A percentile compares a stretch with the other conserved stretches of the same genome.
Evolutionary conservation across 2,329 filamentous ascomycete genomes (phyloP).

Genomic region (Aspergillus sp.): DNA sequence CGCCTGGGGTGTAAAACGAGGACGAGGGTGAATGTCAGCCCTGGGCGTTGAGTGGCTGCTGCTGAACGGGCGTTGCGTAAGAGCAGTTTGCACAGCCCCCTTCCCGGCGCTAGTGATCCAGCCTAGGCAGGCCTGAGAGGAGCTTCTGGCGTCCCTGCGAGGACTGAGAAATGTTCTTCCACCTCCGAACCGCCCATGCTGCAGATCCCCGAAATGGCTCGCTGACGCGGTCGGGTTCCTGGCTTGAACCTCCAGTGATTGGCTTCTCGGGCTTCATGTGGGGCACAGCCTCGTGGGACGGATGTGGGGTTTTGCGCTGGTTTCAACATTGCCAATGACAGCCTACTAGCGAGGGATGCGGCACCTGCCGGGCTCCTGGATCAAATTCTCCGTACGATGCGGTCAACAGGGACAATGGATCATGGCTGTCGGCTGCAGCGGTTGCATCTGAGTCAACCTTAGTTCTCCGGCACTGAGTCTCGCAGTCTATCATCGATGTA

Average conservation of each 20-base stretch:
- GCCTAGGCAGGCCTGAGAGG: slow-evolving; percentile 21
- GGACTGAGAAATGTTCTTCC: slow-evolving; percentile 15
- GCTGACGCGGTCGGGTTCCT: slow-evolving; percentile 9
- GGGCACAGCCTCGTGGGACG: slow-evolving; percentile 30
- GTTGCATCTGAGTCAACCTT: not conserved
- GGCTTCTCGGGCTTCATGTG: slow-evolving; percentile 11
- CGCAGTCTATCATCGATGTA: not conserved
- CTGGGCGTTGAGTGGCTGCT: slow-evolving; percentile 12
- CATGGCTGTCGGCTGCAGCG: not conserved
- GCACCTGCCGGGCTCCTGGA: not conserved
- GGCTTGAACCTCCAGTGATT: not conserved
- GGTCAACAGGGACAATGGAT: not conserved
- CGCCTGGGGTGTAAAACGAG: not conserved
- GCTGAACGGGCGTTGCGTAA: slow-evolving; percentile 29
- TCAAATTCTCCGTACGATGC: not conserved
- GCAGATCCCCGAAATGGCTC: slow-evolving; percentile 11
- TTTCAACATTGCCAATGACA: slow-evolving; percentile 21
- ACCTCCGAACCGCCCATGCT: slow-evolving; percentile 23
- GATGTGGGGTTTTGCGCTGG: slow-evolving; percentile 29
- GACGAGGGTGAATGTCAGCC: slow-evolving; percentile 11
- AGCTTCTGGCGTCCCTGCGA: slow-evolving; percentile 14
- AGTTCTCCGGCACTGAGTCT: not conserved
- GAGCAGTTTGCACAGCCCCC: slow-evolving; percentile 34
- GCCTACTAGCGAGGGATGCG: slow-evolving; percentile 12
- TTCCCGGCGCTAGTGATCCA: slow-evolving; percentile 29